Percentiles rank a stretch among this genome's conserved stretches.
Conservation (phyloP, 257 asterid species). For the Marsdenia floribunda region DNA sequence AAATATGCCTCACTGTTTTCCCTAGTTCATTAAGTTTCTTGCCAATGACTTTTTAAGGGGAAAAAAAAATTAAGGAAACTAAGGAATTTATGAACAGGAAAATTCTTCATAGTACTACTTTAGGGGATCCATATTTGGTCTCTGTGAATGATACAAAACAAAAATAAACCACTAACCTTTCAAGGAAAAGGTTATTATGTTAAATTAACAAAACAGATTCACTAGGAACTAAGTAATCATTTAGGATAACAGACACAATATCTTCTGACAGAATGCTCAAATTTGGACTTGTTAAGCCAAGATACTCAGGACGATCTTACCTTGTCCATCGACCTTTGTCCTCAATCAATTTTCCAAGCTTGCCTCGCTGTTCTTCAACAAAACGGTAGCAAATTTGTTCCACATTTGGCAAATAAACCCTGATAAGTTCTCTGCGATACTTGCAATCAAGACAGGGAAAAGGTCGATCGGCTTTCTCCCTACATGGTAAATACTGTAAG, state of each 20-base stretch:
- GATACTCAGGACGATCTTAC: slow-evolving; percentile 32
- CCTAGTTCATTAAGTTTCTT: not conserved
- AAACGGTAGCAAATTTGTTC: slow-evolving; percentile 89
- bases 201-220: not conserved
- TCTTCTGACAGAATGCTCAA: not conserved
- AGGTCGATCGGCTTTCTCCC: slow-evolving; percentile 91
- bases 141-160: not conserved
- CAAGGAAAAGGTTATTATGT: not conserved
- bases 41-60: too few species aligned
- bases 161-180: not conserved
- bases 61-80: not conserved
- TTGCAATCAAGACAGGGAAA: slow-evolving; percentile 87
- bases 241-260: not conserved
- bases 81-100: not conserved
- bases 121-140: not conserved
- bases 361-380: slow-evolving; percentile 70
- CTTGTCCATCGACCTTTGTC: slow-evolving; percentile 92
- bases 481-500: slow-evolving; percentile 19
- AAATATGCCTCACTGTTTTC: not conserved
- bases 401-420: slow-evolving; percentile 86
- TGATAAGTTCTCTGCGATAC: slow-evolving; percentile 88
- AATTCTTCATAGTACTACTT: not conserved
- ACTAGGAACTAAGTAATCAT: not conserved
- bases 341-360: slow-evolving; percentile 72
- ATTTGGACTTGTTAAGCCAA: not conserved